Evolutionary conservation across 2,329 filamentous ascomycete genomes (phyloP).

Genomic region (Ophiosphaerella korrae): DNA sequence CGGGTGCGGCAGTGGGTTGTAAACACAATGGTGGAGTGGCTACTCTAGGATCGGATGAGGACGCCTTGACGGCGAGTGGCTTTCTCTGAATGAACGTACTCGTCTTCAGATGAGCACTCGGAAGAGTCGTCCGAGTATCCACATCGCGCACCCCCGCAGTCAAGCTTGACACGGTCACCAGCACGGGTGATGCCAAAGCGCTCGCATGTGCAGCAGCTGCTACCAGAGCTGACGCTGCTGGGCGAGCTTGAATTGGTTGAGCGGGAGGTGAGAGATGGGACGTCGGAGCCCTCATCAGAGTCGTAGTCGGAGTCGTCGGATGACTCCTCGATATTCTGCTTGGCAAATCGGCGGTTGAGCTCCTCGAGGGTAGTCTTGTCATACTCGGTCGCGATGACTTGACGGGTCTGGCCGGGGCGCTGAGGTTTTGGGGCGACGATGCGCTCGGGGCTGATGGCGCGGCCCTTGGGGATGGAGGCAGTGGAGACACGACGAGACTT

Average conservation of each 20-base stretch:
- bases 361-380: slow-evolving; percentile 76
- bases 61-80: slow-evolving; percentile 54
- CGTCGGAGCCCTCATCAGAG: slow-evolving; percentile 68
- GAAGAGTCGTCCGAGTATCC: slow-evolving; percentile 75
- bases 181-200: slow-evolving; percentile 95
- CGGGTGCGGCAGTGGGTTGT: slow-evolving; percentile 4
- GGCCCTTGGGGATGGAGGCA: slow-evolving; percentile 81
- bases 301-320: slow-evolving; percentile 63
- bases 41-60: slow-evolving; percentile 46
- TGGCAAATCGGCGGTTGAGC: slow-evolving; percentile 75
- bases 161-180: slow-evolving; percentile 91
- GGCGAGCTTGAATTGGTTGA: slow-evolving; percentile 71
- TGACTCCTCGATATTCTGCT: slow-evolving; percentile 63
- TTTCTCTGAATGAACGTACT: slow-evolving; percentile 58
- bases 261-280: slow-evolving; percentile 71
- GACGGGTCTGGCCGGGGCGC: slow-evolving; percentile 83
- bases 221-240: slow-evolving; percentile 63
- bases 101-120: slow-evolving; percentile 73
- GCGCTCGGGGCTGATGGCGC: slow-evolving; percentile 83
- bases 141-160: slow-evolving; percentile 89
- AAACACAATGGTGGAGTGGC: slow-evolving; percentile 9
- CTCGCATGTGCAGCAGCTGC: slow-evolving; percentile 81
- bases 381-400: slow-evolving; percentile 85
- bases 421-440: slow-evolving; percentile 91
- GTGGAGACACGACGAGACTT: slow-evolving; percentile 59